Conservation (phyloP, 2,329 filamentous ascomycete genomes). For the Diaporthe longicolla region DNA sequence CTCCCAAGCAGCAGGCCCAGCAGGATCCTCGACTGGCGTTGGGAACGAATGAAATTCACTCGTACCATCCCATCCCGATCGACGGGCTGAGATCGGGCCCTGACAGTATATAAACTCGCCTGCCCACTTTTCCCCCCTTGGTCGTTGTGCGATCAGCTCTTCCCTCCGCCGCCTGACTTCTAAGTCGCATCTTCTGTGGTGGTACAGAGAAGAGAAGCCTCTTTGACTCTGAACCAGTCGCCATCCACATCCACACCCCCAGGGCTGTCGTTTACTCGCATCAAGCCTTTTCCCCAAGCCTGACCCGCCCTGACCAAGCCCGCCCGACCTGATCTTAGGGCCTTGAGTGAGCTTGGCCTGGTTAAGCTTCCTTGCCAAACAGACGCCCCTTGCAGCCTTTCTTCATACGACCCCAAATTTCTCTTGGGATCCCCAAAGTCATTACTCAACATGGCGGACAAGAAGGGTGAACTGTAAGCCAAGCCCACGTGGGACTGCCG, state of each 20-base stretch:
- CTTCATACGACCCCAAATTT: neutral
- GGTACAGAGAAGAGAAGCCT: neutral
- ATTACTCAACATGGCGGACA: slow-evolving; percentile 19
- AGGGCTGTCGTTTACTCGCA: neutral
- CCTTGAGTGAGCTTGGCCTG: slow-evolving; percentile 32
- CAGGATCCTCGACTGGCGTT: slow-evolving; percentile 22
- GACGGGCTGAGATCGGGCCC: slow-evolving; percentile 14
- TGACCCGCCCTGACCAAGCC: slow-evolving; percentile 21
- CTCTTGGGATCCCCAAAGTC: neutral
- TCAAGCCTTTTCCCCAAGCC: slow-evolving; percentile 9
- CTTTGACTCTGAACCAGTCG: neutral
- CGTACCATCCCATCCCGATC: slow-evolving; percentile 19
- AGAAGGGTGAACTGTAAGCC: slow-evolving; percentile 30
- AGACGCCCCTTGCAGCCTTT: neutral
- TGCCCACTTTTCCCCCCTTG: slow-evolving; percentile 15
- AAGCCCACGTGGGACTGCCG: slow-evolving; percentile 4
- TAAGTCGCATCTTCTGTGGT: neutral
- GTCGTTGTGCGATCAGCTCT: neutral
- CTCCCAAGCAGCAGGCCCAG: slow-evolving; percentile 14
- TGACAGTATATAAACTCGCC: slow-evolving; percentile 19
- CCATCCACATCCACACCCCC: neutral
- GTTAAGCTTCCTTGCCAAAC: slow-evolving; percentile 9
- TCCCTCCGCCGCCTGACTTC: neutral
- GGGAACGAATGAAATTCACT: slow-evolving; percentile 29
- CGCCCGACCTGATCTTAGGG: neutral